A percentile compares a stretch with the other conserved stretches of the same genome.
Conservation (phyloP, 345 rosid species). For the Luvunga scandens region DNA sequence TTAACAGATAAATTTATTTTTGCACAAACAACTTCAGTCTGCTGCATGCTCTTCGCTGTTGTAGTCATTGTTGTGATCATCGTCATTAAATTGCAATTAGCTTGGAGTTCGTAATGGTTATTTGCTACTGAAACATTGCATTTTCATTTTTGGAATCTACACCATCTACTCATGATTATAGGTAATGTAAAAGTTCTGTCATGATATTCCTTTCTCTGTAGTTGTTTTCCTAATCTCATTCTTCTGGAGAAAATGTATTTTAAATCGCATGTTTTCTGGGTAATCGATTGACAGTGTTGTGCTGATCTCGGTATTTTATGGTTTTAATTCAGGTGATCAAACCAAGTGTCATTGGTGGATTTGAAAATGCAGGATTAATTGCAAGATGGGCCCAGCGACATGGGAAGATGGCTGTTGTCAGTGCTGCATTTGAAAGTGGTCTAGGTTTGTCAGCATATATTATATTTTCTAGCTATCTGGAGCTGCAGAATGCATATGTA, state of each 20-base stretch:
- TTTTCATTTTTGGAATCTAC: background rate
- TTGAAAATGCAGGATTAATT: constrained; percentile 72
- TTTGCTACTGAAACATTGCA: background rate
- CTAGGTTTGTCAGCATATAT: constrained; percentile 67
- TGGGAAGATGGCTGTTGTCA: constrained; percentile 85
- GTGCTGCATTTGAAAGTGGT: constrained; percentile 90
- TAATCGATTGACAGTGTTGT: background rate
- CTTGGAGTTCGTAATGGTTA: background rate
- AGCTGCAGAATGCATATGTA: constrained; percentile 52
- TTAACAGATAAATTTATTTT: background rate
- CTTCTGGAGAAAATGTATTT: background rate
- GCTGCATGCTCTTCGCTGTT: background rate
- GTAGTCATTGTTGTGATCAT: background rate
- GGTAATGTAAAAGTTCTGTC: background rate
- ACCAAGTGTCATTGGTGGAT: constrained; percentile 88
- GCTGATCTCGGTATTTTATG: constrained; percentile 16
- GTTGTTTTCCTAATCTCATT: background rate
- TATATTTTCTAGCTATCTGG: constrained; percentile 68
- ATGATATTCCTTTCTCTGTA: background rate
- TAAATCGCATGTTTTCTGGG: background rate
- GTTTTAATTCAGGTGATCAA: constrained; percentile 63
- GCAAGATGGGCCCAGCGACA: constrained; percentile 80
- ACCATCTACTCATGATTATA: background rate
- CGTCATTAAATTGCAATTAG: background rate
- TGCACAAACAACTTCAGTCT: background rate